Evolutionary conservation across 73 alveolate genomes (phyloP), one percentile per base, ranked within the genome.

Genomic region (Tetrahymena borealis): DNA sequence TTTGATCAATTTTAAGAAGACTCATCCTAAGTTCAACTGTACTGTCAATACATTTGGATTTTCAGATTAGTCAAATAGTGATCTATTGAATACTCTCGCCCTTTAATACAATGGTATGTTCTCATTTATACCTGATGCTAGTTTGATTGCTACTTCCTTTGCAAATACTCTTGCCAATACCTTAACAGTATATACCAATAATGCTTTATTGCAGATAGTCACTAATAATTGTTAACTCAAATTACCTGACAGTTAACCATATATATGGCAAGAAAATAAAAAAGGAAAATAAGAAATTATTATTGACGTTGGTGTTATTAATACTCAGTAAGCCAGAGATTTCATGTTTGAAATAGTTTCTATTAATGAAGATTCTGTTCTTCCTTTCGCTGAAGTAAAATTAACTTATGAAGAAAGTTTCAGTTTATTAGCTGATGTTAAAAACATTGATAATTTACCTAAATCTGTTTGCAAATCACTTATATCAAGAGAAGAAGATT

Each of bases 61-160:
- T 79, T 38, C 41, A 12, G 24, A 36, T n/a, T 20, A 36, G 37
- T 60, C 37, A 2, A 35, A 60, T 60, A 60, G 85, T 20, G 85
- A 60, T 2, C 85, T 60, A 24, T 24, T 79, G 9, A 36, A 79
- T 16, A 4, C n/a, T 24, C n/a, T 79, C 10, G 91, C 91, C 9
- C 18, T 32, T 24, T 38, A 79, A 79, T 36, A 39, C 9, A 79
- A 38, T 79, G 91, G 91, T 15, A 39, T 39, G 77, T 79, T 24
- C 13, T 79, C 91, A n/a, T 79, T 79, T 24, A 79, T 79, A 24
- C 91, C 91, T 79, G 91, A 79, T 79, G 42, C 78, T 16, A 38
- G 41, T 31, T n/a, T 79, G 5, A 39, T 79, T 31, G 91, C 78
- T 28, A 79, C 91, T 6, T 38, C 77, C 1, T 79, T 79, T 79